Conservation (phyloP, 768 basidiomycete genomes). For the Pisolithus tinctorius region DNA sequence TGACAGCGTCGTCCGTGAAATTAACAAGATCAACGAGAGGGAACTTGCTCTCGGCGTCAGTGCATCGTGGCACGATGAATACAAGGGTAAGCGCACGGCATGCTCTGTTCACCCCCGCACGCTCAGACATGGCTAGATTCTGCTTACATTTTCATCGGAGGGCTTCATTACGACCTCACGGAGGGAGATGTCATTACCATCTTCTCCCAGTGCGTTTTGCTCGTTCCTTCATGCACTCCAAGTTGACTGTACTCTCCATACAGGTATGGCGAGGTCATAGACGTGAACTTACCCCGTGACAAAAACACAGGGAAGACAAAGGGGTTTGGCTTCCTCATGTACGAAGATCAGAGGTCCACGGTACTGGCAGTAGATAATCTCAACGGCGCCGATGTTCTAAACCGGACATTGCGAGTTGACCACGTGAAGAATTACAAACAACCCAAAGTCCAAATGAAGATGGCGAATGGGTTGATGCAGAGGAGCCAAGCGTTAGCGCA, state of each 20-base stretch:
- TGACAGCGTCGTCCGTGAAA: constrained; percentile 83
- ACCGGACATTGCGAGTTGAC: constrained; percentile 84
- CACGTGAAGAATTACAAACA: constrained; percentile 93
- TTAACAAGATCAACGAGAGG: constrained; percentile 85
- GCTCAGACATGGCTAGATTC: constrained; percentile 51
- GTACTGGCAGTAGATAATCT: constrained; percentile 97
- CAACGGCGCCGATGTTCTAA: constrained; percentile 87
- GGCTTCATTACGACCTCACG: constrained; percentile 81
- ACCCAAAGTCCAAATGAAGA: constrained; percentile 68
- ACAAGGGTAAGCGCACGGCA: constrained; percentile 50
- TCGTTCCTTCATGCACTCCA: not conserved
- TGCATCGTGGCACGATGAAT: constrained; percentile 94
- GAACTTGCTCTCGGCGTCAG: constrained; percentile 75
- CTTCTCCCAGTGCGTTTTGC: constrained; percentile 82
- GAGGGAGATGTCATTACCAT: constrained; percentile 98
- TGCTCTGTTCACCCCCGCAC: not conserved
- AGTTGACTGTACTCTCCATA: not conserved
- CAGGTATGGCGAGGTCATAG: constrained; percentile 96
- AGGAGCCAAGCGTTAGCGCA: constrained; percentile 84
- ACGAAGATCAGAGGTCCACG: constrained; percentile 96
- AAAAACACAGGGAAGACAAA: constrained; percentile 85
- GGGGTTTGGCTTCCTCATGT: constrained; percentile 98
- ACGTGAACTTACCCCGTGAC: constrained; percentile 91
- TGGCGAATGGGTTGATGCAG: constrained; percentile 81
- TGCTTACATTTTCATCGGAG: constrained; percentile 92